Base-by-base conservation (phyloP, 1,284 basidiomycete species). In the Rhodotorula sp. region DNA sequence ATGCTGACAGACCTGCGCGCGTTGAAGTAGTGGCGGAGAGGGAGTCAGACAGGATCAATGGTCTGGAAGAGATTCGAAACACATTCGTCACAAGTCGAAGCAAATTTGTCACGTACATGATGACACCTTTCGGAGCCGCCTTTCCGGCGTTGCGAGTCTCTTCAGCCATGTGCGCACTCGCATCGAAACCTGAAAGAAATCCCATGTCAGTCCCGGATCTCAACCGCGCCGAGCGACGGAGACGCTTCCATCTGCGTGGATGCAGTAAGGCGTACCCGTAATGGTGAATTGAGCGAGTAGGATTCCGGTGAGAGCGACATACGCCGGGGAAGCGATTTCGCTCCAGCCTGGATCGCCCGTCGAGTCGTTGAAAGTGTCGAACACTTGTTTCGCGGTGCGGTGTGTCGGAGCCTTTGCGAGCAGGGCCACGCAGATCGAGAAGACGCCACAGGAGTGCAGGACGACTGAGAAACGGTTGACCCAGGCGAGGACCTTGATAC, bases 381-480 rank as follows among this genome's bases (percentile, higher is more conserved):
- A 91, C 18, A 91, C 89, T 74, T 89, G 90, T 62, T 84, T 83
- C 4, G 82, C 88, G 0, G 86, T 85, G 75, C 90, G 89, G 75
- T 89, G 89, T 5, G 81, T 86, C 5, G 89, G 89, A 4, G 90
- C 90, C 64, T 86, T 87, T 1, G 86, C 87, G 15, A 91, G 84
- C 60, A 90, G 83, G 0, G 88, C 87, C 5, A 91, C 86, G 26
- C 87, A 85, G 39, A 91, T 79, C 2, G 87, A 83, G 4, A 86
- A 85, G 3, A 90, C 90, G 23, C 90, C 90, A 46, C 88, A 71
- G 0, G 87, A 88, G 76, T 91, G 89, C 86, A 89, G 88, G 84
- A 86, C 87, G 5, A 91, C 84, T 1, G 89, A 90, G 39, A 89
- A 80, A 72, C 89, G 90, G 79, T 91, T 91, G 64, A 91, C 82